Percentiles rank a stretch among this genome's conserved stretches.
phyloP scores from a whole-genome alignment of 805 yeast species.

The Ogataea glucozyma region DNA sequence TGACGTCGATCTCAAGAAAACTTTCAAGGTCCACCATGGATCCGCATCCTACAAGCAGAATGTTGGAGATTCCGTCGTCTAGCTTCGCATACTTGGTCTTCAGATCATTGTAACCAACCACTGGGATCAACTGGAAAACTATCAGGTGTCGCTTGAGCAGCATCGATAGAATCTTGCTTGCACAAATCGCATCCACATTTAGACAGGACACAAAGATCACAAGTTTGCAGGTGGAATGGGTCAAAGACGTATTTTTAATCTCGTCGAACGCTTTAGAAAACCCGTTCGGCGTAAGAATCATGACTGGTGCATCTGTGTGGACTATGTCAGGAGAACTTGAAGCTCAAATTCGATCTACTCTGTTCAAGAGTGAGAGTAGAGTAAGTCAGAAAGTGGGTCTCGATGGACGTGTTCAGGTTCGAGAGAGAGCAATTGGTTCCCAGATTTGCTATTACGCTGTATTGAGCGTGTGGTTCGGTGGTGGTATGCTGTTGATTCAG shows the following conservation, averaged over 20 bases:
- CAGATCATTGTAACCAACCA: conserved; percentile 86
- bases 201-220: conserved; percentile 88
- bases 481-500: too few species aligned
- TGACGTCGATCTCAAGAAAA: conserved; percentile 63
- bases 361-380: too few species aligned
- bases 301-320: conserved; percentile 28
- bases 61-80: conserved; percentile 74
- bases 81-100: conserved; percentile 59
- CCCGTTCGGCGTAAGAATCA: conserved; percentile 76
- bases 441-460: too few species aligned
- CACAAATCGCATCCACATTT: conserved; percentile 89
- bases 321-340: too few species aligned
- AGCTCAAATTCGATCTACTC: too few species aligned
- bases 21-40: conserved; percentile 84
- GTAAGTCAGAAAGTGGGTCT: too few species aligned
- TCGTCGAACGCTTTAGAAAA: conserved; percentile 67
- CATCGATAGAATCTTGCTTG: conserved; percentile 71
- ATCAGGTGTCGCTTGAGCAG: conserved; percentile 78
- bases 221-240: conserved; percentile 90
- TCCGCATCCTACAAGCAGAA: conserved; percentile 88
- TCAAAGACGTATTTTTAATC: conserved; percentile 68
- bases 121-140: conserved; percentile 87
- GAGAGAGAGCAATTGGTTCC: too few species aligned
- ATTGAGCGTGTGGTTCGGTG: too few species aligned
- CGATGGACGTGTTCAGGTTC: too few species aligned